Conservation (phyloP, 1,284 basidiomycete genomes). For the Pisolithus thermaeus region DNA sequence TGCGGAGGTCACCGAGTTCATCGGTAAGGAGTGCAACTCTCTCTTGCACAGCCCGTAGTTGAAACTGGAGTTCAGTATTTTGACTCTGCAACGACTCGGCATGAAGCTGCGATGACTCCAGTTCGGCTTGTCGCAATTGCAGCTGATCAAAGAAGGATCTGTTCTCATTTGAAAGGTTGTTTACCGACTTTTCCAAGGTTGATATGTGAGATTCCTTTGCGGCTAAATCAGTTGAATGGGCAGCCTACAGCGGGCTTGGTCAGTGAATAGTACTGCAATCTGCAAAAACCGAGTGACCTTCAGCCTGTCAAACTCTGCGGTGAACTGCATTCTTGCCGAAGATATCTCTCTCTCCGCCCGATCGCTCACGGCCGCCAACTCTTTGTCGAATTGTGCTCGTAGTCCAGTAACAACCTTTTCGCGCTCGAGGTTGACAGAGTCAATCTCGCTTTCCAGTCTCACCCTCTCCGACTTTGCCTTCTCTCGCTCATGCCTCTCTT, state of each 20-base stretch:
- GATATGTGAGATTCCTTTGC: conserved; percentile 59
- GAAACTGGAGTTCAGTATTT: conserved; percentile 79
- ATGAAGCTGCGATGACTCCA: conserved; percentile 74
- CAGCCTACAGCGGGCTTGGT: conserved; percentile 41
- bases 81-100: conserved; percentile 71
- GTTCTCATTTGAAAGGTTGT: conserved; percentile 66
- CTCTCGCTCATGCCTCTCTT: conserved; percentile 54
- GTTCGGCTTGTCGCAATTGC: conserved; percentile 81
- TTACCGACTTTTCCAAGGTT: conserved; percentile 65
- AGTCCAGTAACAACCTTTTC: conserved; percentile 67
- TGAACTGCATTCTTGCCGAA: conserved; percentile 63
- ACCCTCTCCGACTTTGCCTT: conserved; percentile 58
- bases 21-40: conserved; percentile 66
- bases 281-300: conserved; percentile 47
- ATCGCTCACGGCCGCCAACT: conserved; percentile 57
- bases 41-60: conserved; percentile 75
- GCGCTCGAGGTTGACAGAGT: conserved; percentile 55
- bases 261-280: not conserved
- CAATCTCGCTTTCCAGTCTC: conserved; percentile 54
- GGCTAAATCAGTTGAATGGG: conserved; percentile 64
- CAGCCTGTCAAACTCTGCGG: conserved; percentile 66
- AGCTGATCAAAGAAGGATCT: conserved; percentile 76
- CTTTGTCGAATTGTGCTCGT: conserved; percentile 72
- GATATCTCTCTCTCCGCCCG: conserved; percentile 69
- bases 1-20: conserved; percentile 60